Base-by-base conservation (phyloP, 352 stramenopile genomes). In the Phytopythium helicoides region DNA sequence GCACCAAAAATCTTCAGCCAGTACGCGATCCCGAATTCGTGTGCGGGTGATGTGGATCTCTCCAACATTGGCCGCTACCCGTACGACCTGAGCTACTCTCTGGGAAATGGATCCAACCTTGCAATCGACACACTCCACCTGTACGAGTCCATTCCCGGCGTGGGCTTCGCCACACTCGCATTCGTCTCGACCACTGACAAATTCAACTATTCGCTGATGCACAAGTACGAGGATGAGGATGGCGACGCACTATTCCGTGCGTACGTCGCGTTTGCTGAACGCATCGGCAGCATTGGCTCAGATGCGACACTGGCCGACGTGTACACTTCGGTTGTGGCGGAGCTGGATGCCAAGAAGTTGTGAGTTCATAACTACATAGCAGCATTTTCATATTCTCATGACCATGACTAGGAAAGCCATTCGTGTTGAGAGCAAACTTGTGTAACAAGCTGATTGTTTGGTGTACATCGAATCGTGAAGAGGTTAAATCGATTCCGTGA, bases 181-280 rank as follows among this genome's bases (percentile, higher is more conserved):
- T 80, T 76, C 49, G 50, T 78, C 34, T 71, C 68, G 21, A 69
- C 60, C 6, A 64, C 74, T 21, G 64, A 63, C 40, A 60, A 45
- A n/a, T 83, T 86, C 54, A 76, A 83, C 57, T 86, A 86, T 50
- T 72, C 75, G 37, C 81, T 84, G 72, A 73, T 84, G 40, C 54
- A 74, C 70, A 86, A 86, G 54, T 51, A 76, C 41, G 57, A 78
- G 47, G 42, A 62, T 16, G 56, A 63, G 0, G 56, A 57, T 0
- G 69, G 64, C 2, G 19, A 64, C 6, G 51, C 64, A 18, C 57
- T 87, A 3, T 89, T 89, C 53, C 55, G 76, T 23, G 78, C 71
- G 37, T 83, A 84, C 47, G 73, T 87, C 12, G 64, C 80, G 39
- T 71, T 73, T 45, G 75, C 80, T 18, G 78, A 89, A 48, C 58